These are phyloP conservation scores for Capsicum pubescens DNA, from an alignment of 257 asterid species.

Conservation along the genomic window DNA sequence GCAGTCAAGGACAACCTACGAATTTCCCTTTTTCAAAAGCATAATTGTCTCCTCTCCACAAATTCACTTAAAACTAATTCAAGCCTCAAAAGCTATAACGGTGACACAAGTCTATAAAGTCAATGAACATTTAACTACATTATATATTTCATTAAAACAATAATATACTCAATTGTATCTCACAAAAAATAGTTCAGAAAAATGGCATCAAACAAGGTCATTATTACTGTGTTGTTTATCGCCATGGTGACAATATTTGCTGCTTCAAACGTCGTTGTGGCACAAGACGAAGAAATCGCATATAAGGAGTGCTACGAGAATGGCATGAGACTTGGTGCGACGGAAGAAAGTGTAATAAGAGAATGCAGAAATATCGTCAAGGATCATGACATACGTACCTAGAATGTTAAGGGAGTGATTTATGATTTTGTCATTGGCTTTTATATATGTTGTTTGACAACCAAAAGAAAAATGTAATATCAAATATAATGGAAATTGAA, in stretches of 20 bases:
- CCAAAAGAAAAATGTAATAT: background rate
- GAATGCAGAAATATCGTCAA: constrained; percentile 2
- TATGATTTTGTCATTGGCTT: background rate
- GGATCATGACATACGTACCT: background rate
- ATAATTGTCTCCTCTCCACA: background rate
- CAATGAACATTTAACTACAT: background rate
- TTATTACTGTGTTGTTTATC: constrained; percentile 2
- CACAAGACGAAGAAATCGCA: background rate
- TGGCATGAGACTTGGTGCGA: constrained; percentile 17
- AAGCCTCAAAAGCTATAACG: background rate
- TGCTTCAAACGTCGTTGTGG: background rate
- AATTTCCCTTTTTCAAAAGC: background rate
- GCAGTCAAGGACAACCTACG: background rate
- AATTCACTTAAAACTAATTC: background rate
- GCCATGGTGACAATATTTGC: constrained; percentile 21
- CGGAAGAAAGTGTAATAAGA: background rate
- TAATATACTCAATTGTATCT: background rate
- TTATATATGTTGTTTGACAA: background rate
- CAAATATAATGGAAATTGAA: background rate
- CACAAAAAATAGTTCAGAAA: background rate
- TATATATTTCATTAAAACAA: background rate
- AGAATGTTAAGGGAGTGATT: background rate
- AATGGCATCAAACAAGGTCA: background rate
- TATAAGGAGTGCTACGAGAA: constrained; percentile 11
- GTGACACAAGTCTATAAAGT: background rate